Base-by-base conservation (phyloP, 345 rosid genomes). In the Murraya koenigii region DNA sequence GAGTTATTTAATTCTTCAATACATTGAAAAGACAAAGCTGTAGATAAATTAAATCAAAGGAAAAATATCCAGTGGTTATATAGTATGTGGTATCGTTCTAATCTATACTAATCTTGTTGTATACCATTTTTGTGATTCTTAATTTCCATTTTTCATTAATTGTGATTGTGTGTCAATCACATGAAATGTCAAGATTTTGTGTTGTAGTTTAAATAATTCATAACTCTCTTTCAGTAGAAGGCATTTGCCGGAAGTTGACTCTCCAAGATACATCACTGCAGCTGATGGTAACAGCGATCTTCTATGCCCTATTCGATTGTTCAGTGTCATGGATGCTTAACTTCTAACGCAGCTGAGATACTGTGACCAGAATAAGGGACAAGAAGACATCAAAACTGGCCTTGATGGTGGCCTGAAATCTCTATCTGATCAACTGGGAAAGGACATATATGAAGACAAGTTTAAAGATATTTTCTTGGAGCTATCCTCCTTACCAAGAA, bases 191-290 rank as follows among this genome's bases (percentile, higher is more conserved):
- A 20, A 26, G 8, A 26, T 47, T 60, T 19, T 26, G 0, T 33
- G 33, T 25, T 15, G 28, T 49, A 2, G 23, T 71, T 17, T 25
- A 26, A 35, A 64, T 67, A 33, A 23, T 55, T 71, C 73, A 55
- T 11, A 72, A 78, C 66, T 82, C 77, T 47, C 28, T 58, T 88
- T 80, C 95, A 96, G 98, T 84, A 85, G 95, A 90, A 78, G 85
- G 93, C 75, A 82, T 91, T 65, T 88, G 85, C 25, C 89, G 88
- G 88, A 94, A 89, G 90, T 75, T 92, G 85, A 80, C 69, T 77
- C 87, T 61, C 76, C 89, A 90, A 58, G 92, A 93, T 78, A 83
- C 78, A 71, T 91, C 85, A 28, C 82, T 97, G 69, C 89, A 90
- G 83, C 84, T 70, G 79, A 74, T 89, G 97, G 97, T 97, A 90